Base-by-base conservation (phyloP, 257 asterid genomes). In the Capsicum chinense region DNA sequence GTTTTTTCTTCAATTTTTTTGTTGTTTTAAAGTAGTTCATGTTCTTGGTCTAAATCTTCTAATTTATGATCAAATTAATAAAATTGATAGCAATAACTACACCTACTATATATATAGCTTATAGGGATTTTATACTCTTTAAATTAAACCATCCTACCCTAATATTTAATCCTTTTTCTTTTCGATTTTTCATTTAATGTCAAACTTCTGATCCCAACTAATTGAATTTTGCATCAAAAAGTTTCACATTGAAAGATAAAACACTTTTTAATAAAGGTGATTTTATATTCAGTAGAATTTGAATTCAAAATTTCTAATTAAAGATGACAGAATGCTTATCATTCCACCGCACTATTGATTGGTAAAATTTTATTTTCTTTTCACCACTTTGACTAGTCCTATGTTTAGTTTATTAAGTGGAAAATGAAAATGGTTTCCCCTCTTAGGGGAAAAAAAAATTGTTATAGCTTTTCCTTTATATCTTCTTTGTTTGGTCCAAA, bases 241-340 rank as follows among this genome's bases (percentile, higher is more conserved):
- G 7, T 44, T 4, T 39, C 42, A 39, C 5, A 39, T 39, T 44
- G 7, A 5, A 0, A 44, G 7, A 6, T 44, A 44, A 44, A 44
- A 44, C 0, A 5, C 48, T 44, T 39, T 39, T 4, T 39, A 39
- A 39, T 39, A 39, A 39, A 39, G 5, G 42, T 39, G 42, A 39
- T 39, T 39, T 39, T 2, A 4, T 39, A 39, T 39, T 26, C 33
- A 26, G 33, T 26, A 26, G 33, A 26, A 26, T 26, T 26, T 26
- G 33, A 26, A 1, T 26, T 26, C 2, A 0, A 66, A 6, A 66
- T 0, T 7, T 12, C 0, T 33, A 0, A 12, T 1, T 33, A 33
- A 66, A 1, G 5, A 33, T 26, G 33, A 26, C 33, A 26, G 33
- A 26, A 26, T 26, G 33, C 33, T 1, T 26, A 26, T 26, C 33